These are phyloP conservation scores for Mallotus nudiflorus DNA, from an alignment of 345 rosid genomes.

Conservation along the genomic window DNA sequence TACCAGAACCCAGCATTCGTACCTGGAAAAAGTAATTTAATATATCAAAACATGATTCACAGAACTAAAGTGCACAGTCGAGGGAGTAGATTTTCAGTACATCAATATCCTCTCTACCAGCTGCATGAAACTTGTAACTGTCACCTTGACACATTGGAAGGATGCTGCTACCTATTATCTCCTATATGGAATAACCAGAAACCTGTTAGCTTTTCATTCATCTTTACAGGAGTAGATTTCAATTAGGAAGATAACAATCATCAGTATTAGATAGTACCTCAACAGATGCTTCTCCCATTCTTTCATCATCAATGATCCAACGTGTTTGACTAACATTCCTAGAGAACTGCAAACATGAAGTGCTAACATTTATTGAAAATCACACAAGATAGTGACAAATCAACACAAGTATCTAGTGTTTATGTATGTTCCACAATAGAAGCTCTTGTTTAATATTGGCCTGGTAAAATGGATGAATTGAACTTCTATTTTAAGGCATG, in stretches of 20 bases:
- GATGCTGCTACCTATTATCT: constrained; percentile 74
- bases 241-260: background rate
- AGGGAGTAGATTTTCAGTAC: constrained; percentile 37
- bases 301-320: constrained; percentile 96
- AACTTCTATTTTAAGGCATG: background rate
- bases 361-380: background rate
- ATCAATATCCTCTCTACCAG: constrained; percentile 99
- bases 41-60: constrained; percentile 22
- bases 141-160: constrained; percentile 80
- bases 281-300: constrained; percentile 94
- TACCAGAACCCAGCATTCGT: constrained; percentile 98
- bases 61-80: constrained; percentile 13
- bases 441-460: background rate
- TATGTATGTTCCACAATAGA: too few species aligned
- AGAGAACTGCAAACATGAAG: constrained; percentile 55
- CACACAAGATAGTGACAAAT: background rate
- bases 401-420: background rate
- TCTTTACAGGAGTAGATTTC: constrained; percentile 16
- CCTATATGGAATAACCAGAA: constrained; percentile 42
- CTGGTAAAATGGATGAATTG: background rate
- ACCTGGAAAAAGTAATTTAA: constrained; percentile 53
- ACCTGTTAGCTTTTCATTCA: constrained; percentile 16
- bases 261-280: constrained; percentile 53
- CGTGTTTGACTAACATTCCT: constrained; percentile 95
- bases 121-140: constrained; percentile 92